Evolutionary conservation across 768 basidiomycete species (phyloP), one percentile per base, ranked within the genome.

Genomic region (Hebeloma cylindrosporum): DNA sequence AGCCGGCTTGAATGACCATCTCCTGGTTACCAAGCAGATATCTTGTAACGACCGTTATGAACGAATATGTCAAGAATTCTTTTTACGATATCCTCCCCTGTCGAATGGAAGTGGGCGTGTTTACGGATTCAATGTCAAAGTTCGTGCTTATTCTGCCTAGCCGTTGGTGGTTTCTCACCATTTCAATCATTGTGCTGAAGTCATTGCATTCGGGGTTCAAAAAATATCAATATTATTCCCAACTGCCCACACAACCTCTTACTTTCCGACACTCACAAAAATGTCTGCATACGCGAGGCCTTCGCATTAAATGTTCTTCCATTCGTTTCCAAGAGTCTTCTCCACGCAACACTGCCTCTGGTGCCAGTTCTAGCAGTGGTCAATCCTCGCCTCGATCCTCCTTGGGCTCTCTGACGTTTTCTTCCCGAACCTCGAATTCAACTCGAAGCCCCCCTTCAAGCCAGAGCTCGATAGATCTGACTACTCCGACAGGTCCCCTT

Each of bases 301-400:
- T 30, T 37, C 39, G 40, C 43, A 48, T 52, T 55, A 60, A 59
- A 60, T 57, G 59, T 56, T 53, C 48, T 43, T 47, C 37, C 29
- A 35, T 33, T 42, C 40, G 47, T 18, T 33, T 41, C 35, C 45
- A 34, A 33, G 48, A 38, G 18, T 34, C 33, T 40, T 47, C 50
- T 31, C 36, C 45, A 47, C 40, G 40, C 41, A 50, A 63, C 14
- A 60, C 62, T 31, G 57, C 56, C 55, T 62, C 64, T 32, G 35
- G 25, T 42, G 34, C 43, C 31, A 42, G 38, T 39, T 52, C 68
- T 39, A 65, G 69, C 51, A 77, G 74, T 53, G 72, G 73, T 40
- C 65, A 72, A 37, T 74, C 78, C n/a, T 72, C 77, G 16, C 72
- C 79, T 16, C 71, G 71, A 32, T 72, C 75, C 27, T 70, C 74